Conservation (phyloP, 257 asterid species). For the Solanum ossicruentum region DNA sequence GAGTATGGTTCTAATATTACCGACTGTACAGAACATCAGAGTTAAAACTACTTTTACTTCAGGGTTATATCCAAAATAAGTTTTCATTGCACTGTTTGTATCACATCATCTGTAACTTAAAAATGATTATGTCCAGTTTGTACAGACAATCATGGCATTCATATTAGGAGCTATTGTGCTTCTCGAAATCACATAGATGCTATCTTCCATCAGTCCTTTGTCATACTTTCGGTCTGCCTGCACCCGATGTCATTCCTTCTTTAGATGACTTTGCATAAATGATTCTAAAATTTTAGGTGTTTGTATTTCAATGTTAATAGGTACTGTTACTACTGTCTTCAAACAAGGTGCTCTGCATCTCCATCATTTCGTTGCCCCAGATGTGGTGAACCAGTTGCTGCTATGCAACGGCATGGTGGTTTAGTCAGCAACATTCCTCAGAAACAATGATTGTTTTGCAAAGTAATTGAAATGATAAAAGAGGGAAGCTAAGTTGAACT, state of each 20-base stretch:
- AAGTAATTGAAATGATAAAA: slow-evolving; percentile 3
- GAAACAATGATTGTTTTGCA: slow-evolving; percentile 18
- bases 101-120: not conserved
- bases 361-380: slow-evolving; percentile 69
- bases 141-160: not conserved
- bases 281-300: not conserved
- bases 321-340: slow-evolving; percentile 84
- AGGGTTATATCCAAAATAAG: not conserved
- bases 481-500: slow-evolving; percentile 1
- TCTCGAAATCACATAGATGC: not conserved
- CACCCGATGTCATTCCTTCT: not conserved
- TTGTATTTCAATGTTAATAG: slow-evolving; percentile 22
- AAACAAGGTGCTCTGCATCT: slow-evolving; percentile 73
- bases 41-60: not conserved
- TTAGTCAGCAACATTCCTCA: slow-evolving; percentile 7
- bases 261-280: not conserved
- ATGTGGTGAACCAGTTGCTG: slow-evolving; percentile 75
- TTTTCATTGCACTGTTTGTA: not conserved
- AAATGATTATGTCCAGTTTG: not conserved
- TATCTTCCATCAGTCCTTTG: not conserved
- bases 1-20: not conserved
- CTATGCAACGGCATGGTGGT: slow-evolving; percentile 72
- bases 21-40: not conserved
- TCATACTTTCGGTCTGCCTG: not conserved
- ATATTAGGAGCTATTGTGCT: not conserved